phyloP scores from a whole-genome alignment of 2,329 filamentous ascomycete genomes.

The Epicoccum sorghinum region DNA sequence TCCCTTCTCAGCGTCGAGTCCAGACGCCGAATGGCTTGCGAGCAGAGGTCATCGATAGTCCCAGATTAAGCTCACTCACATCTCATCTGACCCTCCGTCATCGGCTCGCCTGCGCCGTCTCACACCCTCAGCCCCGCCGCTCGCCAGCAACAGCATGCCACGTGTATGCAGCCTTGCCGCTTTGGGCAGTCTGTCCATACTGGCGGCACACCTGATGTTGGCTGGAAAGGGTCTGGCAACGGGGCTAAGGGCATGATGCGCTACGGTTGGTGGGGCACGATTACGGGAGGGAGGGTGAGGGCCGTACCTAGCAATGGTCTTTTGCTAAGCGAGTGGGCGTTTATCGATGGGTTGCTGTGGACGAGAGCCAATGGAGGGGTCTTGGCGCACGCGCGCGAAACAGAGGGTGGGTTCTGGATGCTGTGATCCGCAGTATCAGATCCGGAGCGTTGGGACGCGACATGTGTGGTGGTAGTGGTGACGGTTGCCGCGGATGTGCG shows the following conservation, averaged over 20 bases:
- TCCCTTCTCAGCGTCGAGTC: too few relatives aligned
- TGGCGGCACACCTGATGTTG: slow-evolving; percentile 20
- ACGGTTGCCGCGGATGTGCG: slow-evolving; percentile 14
- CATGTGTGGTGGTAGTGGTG: slow-evolving; percentile 17
- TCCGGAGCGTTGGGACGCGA: slow-evolving; percentile 34
- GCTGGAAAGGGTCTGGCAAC: neutral
- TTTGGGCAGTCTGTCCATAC: slow-evolving; percentile 26
- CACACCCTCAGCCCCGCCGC: slow-evolving; percentile 16
- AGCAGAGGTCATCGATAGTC: too few relatives aligned
- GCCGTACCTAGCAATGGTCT: slow-evolving; percentile 18
- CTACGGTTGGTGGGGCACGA: slow-evolving; percentile 25
- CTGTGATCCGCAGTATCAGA: slow-evolving; percentile 16
- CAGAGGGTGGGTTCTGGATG: slow-evolving; percentile 20
- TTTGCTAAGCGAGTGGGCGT: slow-evolving; percentile 31
- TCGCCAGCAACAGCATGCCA: slow-evolving; percentile 43
- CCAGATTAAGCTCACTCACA: too few relatives aligned
- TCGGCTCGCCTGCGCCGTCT: neutral
- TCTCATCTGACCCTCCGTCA: slow-evolving; percentile 5
- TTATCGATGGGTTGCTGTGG: neutral
- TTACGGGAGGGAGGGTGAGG: slow-evolving; percentile 17
- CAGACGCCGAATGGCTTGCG: too few relatives aligned
- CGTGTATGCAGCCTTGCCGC: slow-evolving; percentile 37
- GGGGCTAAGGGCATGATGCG: slow-evolving; percentile 11
- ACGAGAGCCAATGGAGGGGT: slow-evolving; percentile 37
- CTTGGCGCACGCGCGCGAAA: slow-evolving; percentile 45